phyloP scores from a whole-genome alignment of 441 rosid genomes.

The Brassica balearica region DNA sequence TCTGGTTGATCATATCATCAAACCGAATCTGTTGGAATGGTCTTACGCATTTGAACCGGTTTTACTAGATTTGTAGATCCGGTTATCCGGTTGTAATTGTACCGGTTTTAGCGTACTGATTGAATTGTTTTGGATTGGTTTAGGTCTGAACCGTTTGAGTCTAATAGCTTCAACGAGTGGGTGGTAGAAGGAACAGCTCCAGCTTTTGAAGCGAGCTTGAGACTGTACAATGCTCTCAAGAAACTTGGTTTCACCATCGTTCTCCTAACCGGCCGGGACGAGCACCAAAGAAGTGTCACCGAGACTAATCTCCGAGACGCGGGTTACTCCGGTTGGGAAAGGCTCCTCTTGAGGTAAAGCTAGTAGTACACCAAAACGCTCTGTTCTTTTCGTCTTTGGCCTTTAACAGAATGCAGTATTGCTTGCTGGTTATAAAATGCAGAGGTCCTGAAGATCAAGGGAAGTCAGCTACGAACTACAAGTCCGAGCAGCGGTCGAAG shows the following conservation, averaged over 20 bases:
- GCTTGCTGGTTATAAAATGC: not conserved
- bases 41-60: not conserved
- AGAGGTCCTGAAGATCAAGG: slow-evolving; percentile 53
- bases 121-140: not conserved
- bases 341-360: slow-evolving; percentile 73
- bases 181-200: slow-evolving; percentile 77
- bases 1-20: not conserved
- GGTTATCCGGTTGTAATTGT: not conserved
- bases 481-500: slow-evolving; percentile 67
- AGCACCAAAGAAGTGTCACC: slow-evolving; percentile 65
- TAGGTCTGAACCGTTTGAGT: slow-evolving; percentile 64
- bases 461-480: slow-evolving; percentile 55
- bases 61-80: not conserved
- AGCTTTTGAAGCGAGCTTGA: slow-evolving; percentile 71
- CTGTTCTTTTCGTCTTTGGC: not conserved
- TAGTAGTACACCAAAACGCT: not conserved
- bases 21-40: not conserved
- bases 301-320: slow-evolving; percentile 56
- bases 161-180: slow-evolving; percentile 59
- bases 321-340: slow-evolving; percentile 76
- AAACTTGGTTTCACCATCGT: slow-evolving; percentile 67
- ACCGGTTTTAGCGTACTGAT: slow-evolving; percentile 7
- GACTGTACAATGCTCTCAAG: slow-evolving; percentile 66
- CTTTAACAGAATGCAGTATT: not conserved
- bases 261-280: slow-evolving; percentile 76